Base-by-base conservation (phyloP, 1,284 basidiomycete species). In the Thecaphora thlaspeos region DNA sequence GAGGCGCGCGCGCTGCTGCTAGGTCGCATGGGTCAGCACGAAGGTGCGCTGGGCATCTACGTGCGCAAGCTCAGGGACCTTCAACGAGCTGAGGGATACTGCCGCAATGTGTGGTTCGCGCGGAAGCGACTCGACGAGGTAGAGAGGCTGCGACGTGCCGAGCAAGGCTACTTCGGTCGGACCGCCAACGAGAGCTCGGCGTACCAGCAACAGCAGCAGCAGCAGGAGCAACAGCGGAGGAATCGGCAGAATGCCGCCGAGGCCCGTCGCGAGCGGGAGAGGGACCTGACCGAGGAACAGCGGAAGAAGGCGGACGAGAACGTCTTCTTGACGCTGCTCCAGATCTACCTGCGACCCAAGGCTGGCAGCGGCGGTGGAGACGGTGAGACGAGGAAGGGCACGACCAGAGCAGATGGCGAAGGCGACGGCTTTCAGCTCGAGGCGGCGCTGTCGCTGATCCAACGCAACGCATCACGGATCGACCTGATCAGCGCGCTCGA, bases 31-130 rank as follows among this genome's bases (percentile, higher is more conserved):
- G 91, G 90, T 0, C 86, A 90, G 55, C 92, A 98, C 70, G 90
- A 94, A 67, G 89, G 88, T 55, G 94, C 94, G 0, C 83, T 99
- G 22, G 88, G 90, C 71, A 85, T 95, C 23, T 97, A 97, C 76
- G 91, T 93, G 1, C 88, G 94, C 73, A 85, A 86, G 41, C 81
- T 96, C 24, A 82, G 86, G 32, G 89, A 94, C 73, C 89, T 87
- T 75, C 61, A 80, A 14, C 89, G 89, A 55, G 95, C 95, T 0
- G 94, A 97, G 80, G 85, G 88, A 36, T 76, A 76, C 55, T 77
- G 75, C 51, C 46, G 55, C 23, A 49, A 56, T 36, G 70, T 66
- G 8, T 71, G 65, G 57, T 11, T 24, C 23, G 24, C 41, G n/a
- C 23, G 28, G 14, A 46, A 38, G 45, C 8, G 45, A 23, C n/a